Conservation (phyloP, 1,284 basidiomycete genomes). For the Pseudozyma flocculosa region DNA sequence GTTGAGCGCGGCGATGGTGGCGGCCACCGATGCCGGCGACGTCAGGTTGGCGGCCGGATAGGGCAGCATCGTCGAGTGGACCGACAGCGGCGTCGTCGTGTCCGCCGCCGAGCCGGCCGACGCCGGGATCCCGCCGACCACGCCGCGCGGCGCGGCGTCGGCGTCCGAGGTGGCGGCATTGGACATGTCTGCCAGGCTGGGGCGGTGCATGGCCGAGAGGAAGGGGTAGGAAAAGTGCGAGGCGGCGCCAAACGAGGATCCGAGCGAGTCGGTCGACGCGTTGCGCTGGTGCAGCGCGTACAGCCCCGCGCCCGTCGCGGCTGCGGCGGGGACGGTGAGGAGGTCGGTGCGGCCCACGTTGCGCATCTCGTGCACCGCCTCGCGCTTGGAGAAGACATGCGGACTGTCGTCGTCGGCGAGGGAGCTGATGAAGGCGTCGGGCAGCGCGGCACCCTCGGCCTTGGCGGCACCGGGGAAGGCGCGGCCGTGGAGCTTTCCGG, state of each 20-base stretch:
- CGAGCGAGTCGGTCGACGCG: conserved; percentile 5
- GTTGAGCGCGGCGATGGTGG: not conserved
- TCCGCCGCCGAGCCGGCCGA: not conserved
- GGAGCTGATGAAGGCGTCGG: conserved; percentile 28
- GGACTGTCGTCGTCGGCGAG: conserved; percentile 16
- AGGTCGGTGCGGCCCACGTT: no score
- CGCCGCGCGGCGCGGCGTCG: not conserved
- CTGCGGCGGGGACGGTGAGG: conserved; percentile 2
- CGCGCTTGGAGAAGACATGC: conserved; percentile 1
- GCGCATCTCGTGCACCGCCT: conserved; percentile 1
- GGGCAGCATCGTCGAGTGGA: no score
- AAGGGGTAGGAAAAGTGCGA: conserved; percentile 48
- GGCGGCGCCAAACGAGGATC: conserved; percentile 10
- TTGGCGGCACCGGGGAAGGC: not conserved
- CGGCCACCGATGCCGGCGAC: not conserved
- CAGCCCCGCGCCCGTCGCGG: not conserved
- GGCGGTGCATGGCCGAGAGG: conserved; percentile 37
- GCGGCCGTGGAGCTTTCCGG: not conserved
- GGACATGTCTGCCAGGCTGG: conserved; percentile 6
- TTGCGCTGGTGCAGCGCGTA: conserved; percentile 8
- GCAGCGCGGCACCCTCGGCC: conserved; percentile 3
- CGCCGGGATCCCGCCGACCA: not conserved
- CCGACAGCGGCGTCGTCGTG: not conserved
- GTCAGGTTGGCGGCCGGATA: not conserved
- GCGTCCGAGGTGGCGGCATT: not conserved